Evolutionary conservation across 371 early-diverging fungal genomes (phyloP).

Genomic region (Zopfochytrium polystomum): DNA sequence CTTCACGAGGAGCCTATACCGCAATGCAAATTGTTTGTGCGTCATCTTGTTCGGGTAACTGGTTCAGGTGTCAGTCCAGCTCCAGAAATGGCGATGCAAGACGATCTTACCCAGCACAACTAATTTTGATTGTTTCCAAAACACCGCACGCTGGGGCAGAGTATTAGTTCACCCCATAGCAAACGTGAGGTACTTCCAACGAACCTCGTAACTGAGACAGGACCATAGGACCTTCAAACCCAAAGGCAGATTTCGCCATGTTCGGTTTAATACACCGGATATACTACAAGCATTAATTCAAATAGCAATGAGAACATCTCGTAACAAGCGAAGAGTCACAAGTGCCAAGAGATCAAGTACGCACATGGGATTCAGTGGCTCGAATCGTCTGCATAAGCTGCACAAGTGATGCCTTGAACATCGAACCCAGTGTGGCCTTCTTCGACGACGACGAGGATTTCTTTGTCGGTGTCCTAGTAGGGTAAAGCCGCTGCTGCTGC

Average conservation of each 20-base stretch:
- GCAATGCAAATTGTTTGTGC: conserved; percentile 89
- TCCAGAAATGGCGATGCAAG: conserved; percentile 61
- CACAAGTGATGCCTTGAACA: conserved; percentile 81
- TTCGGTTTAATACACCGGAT: conserved; percentile 98
- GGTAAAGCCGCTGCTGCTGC: too few species aligned
- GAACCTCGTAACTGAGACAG: conserved; percentile 80
- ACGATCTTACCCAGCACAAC: conserved; percentile 88
- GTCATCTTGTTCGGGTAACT: conserved; percentile 96
- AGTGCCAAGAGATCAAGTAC: too few species aligned
- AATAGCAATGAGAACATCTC: too few species aligned
- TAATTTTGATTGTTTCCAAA: conserved; percentile 98
- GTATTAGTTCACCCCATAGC: not conserved
- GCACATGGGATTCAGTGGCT: too few species aligned
- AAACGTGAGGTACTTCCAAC: not conserved
- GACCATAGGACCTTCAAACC: conserved; percentile 90
- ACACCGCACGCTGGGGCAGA: conserved; percentile 94
- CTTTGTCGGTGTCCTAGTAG: too few species aligned
- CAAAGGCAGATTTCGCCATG: conserved; percentile 84
- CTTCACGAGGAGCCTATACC: conserved; percentile 84
- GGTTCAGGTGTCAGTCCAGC: conserved; percentile 62
- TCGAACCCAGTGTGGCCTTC: conserved; percentile 92
- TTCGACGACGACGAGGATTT: too few species aligned
- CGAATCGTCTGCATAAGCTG: conserved; percentile 92
- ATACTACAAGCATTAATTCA: too few species aligned
- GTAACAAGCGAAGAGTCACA: too few species aligned